Evolutionary conservation across 371 early-diverging fungal species (phyloP), one percentile per base, ranked within the genome.

Genomic region (Coemansia sp.): DNA sequence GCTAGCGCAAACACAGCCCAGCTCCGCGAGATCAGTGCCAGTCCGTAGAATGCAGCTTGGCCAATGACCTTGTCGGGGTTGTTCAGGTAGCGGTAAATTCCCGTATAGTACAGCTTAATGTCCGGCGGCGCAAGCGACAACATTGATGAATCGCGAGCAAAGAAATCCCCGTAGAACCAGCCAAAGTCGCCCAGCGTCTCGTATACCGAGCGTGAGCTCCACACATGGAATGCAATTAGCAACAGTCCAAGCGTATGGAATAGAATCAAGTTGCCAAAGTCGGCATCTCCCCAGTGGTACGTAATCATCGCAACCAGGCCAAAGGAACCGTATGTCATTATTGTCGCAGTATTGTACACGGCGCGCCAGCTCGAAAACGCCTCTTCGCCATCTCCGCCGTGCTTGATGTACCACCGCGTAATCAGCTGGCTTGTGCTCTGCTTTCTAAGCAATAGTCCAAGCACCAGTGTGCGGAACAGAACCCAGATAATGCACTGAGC

Each of bases 281-380:
- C 82, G 29, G 85, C 82, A 44, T 82, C 86, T 19, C 92, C 91
- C 46, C 88, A 81, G n/a, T 82, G 80, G 71, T 92, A 94, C 39
- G 89, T 83, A 59, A 88, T 83, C 73, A 85, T 84, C 5, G 91
- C 92, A 6, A 91, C 89, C 60, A 90, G 72, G 54, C 85, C 81
- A 70, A 94, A 95, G 1, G 93, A 87, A 1, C 89, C 85, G 65
- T 94, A 93, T 1, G 91, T 93, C 94, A 96, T 94, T 7, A 87
- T 82, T 29, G 90, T 82, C 0, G 90, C 88, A n/a, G 92, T 80
- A 71, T 96, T 96, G 83, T 89, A 96, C n/a, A 96, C 84, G 80
- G 87, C 86, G 76, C 95, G 96, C 97, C 97, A 98, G 81, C 91
- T 91, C 57, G 88, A 80, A 71, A 96, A 96, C 0, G 97, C 95